Conservation (phyloP, 208 protist genomes). For the Trypanosoma conorhini region DNA sequence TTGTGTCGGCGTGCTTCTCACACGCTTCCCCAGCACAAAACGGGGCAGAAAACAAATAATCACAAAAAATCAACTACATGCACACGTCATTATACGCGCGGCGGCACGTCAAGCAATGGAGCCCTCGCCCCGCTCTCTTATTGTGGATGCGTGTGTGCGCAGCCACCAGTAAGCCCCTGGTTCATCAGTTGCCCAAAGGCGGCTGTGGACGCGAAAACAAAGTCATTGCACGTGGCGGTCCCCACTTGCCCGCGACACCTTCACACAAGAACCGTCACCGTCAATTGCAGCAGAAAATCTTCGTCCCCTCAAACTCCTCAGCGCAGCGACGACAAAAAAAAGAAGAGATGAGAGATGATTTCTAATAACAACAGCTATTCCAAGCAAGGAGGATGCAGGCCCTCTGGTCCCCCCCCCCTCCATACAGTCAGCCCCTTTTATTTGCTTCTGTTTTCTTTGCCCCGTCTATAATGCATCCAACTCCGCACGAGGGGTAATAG, state of each 20-base stretch:
- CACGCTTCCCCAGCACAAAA: neutral
- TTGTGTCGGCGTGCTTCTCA: neutral
- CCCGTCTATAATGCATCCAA: neutral
- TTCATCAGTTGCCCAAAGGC: too few relatives aligned
- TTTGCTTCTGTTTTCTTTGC: neutral
- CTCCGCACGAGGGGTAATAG: constrained; percentile 19
- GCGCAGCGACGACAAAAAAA: neutral
- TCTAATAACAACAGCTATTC: neutral
- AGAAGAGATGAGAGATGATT: neutral
- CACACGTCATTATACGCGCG: neutral
- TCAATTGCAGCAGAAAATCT: too few relatives aligned
- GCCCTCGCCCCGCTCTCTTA: too few relatives aligned
- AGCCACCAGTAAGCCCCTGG: too few relatives aligned
- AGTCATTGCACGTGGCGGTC: too few relatives aligned
- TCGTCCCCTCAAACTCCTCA: too few relatives aligned
- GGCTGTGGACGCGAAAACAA: too few relatives aligned
- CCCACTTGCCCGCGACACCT: too few relatives aligned
- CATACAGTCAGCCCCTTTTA: constrained; percentile 3
- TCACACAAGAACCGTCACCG: too few relatives aligned
- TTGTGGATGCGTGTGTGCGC: neutral
- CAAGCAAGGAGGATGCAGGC: neutral
- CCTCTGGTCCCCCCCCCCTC: too few relatives aligned
- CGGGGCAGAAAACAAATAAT: neutral
- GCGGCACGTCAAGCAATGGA: neutral
- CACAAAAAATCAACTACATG: neutral